phyloP scores from a whole-genome alignment of 164 flowering plant genomes.

The Stephania japonica region DNA sequence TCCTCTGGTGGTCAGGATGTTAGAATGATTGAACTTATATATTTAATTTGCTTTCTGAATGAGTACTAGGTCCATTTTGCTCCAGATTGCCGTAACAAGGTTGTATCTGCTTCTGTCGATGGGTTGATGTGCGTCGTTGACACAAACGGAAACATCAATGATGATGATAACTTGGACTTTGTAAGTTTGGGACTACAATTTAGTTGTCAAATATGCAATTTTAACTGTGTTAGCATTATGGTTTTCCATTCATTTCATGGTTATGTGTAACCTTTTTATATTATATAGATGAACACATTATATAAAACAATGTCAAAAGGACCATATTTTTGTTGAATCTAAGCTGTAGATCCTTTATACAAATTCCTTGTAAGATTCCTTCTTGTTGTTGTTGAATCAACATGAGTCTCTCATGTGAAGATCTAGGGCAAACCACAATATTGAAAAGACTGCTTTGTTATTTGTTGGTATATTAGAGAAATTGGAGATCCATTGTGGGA shows the following conservation, averaged over 20 bases:
- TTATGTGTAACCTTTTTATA: neutral
- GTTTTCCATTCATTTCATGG: neutral
- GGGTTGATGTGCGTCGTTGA: slow-evolving; percentile 81
- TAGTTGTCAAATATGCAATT: neutral
- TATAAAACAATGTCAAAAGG: too few species aligned
- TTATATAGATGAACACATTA: too few species aligned
- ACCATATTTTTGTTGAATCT: neutral
- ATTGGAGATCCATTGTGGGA: too few species aligned
- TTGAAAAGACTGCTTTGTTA: neutral
- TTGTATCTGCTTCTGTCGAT: slow-evolving; percentile 91
- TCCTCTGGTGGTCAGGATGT: neutral
- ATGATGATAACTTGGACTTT: slow-evolving; percentile 80
- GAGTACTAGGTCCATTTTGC: slow-evolving; percentile 68
- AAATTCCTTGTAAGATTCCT: neutral
- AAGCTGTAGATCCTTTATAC: neutral
- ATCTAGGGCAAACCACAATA: neutral
- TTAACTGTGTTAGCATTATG: neutral
- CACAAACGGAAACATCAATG: slow-evolving; percentile 70
- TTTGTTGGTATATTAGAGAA: neutral
- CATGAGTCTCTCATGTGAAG: neutral
- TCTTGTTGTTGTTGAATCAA: neutral
- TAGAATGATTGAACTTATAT: neutral
- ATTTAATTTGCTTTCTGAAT: slow-evolving; percentile 11
- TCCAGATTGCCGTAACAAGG: slow-evolving; percentile 61
- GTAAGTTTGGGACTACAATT: slow-evolving; percentile 38